Base-by-base conservation (phyloP, 2,329 filamentous ascomycete species). In the Chaetomiaceae sp. region DNA sequence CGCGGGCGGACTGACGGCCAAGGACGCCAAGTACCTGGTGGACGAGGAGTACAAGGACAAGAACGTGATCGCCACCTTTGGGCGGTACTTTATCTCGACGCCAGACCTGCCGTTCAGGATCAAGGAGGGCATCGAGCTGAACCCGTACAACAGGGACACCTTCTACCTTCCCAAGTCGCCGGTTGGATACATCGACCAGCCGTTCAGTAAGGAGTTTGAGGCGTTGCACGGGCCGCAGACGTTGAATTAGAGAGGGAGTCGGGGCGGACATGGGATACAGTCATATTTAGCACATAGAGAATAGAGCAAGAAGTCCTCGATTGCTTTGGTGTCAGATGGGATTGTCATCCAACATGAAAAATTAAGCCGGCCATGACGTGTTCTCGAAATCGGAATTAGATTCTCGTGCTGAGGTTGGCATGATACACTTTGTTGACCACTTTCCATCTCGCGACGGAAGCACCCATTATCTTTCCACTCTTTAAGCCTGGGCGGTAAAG, bases 91-190 rank as follows among this genome's bases (percentile, higher is more conserved):
- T 48, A 71, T 71, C 14, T 59, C 72, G 13, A 76, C 70, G 48
- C 73, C 73, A 0, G 73, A 76, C 49, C 53, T 76, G 46, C 62
- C 66, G 1, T 74, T 70, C 58, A 64, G 68, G 27, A 46, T 74
- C 12, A 56, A 66, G 55, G 55, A 70, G 37, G 64, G 64, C 0
- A 55, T 75, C 13, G 54, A 61, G 13, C 50, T 75, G n/a, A 63
- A 58, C 34, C 54, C 57, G 8, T 73, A 72, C 51, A 52, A 73
- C 37, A 58, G 68, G 7, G 49, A 56, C 2, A 66, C 62, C 0
- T 73, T 76, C 55, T 76, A 76, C 55, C 34, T 20, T 5, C 44
- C 58, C 14, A 65, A 68, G 56, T 54, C 63, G 3, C 56, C 65
- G 0, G 61, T 60, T 43, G 72, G 73, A 8, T 75, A 73, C 54